Evolutionary conservation across 2,329 filamentous ascomycete genomes (phyloP).

Genomic region (Bipolaris oryzae): DNA sequence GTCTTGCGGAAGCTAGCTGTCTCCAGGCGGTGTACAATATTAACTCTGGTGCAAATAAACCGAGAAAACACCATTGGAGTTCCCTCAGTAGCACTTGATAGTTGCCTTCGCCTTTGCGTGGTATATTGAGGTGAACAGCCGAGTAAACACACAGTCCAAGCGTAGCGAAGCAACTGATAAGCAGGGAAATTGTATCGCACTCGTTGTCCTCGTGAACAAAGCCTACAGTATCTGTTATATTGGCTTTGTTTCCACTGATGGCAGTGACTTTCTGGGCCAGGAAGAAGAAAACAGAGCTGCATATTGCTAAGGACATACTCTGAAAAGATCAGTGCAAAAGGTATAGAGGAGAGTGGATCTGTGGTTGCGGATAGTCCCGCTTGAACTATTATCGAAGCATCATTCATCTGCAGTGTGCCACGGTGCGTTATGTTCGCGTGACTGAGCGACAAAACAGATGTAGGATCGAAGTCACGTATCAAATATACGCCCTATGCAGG

Average conservation of each 20-base stretch:
- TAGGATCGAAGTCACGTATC: not conserved
- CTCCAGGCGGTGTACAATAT: constrained; percentile 19
- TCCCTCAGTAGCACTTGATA: constrained; percentile 6
- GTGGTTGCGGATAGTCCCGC: not conserved
- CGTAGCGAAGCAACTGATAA: constrained; percentile 21
- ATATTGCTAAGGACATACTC: not conserved
- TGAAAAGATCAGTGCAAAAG: too few relatives aligned
- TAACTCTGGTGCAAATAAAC: constrained; percentile 23
- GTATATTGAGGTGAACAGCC: constrained; percentile 26
- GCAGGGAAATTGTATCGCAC: constrained; percentile 1
- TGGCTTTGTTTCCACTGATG: not conserved
- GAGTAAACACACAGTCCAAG: constrained; percentile 25
- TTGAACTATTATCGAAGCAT: not conserved
- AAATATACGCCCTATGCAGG: not conserved
- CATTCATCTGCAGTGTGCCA: not conserved
- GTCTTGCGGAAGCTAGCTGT: constrained; percentile 15
- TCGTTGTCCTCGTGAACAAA: constrained; percentile 11
- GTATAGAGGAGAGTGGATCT: not conserved
- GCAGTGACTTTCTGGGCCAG: not conserved
- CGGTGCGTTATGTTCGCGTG: not conserved
- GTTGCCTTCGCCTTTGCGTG: not conserved
- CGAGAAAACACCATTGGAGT: constrained; percentile 18
- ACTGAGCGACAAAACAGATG: not conserved
- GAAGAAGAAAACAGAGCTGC: not conserved
- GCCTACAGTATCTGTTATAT: constrained; percentile 9